Evolutionary conservation across 2,329 filamentous ascomycete genomes (phyloP).

Genomic region (Verticillium nubilum): DNA sequence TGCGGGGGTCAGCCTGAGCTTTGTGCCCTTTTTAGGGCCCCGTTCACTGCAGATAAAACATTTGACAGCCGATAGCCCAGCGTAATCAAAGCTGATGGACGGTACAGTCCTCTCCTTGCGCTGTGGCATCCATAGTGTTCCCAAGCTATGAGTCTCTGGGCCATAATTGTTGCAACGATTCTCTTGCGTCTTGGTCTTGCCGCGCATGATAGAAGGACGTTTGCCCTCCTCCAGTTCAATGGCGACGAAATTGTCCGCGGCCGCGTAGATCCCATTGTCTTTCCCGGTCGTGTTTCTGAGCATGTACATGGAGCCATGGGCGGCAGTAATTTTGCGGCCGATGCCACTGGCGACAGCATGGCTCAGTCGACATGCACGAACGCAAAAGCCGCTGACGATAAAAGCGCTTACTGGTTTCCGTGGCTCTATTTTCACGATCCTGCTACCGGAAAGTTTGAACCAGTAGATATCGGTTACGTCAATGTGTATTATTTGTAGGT

Average conservation of each 20-base stretch:
- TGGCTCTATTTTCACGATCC: slow-evolving; percentile 62
- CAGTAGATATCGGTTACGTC: slow-evolving; percentile 67
- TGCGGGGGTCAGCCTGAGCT: not conserved
- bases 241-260: slow-evolving; percentile 58
- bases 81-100: not conserved
- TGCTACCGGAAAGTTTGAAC: slow-evolving; percentile 56
- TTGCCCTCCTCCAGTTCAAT: slow-evolving; percentile 67
- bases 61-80: not conserved
- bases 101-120: no score
- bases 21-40: not conserved
- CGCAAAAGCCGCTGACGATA: slow-evolving; percentile 61
- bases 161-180: not conserved
- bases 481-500: slow-evolving; percentile 69
- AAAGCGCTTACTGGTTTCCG: slow-evolving; percentile 75
- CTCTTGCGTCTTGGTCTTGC: slow-evolving; percentile 10
- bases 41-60: not conserved
- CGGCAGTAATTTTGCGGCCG: slow-evolving; percentile 60
- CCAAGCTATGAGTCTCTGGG: not conserved
- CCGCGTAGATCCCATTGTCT: slow-evolving; percentile 63
- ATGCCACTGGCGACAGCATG: slow-evolving; percentile 55
- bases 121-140: not conserved
- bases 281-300: slow-evolving; percentile 48
- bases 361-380: slow-evolving; percentile 62
- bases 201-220: slow-evolving; percentile 43
- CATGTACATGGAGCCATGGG: slow-evolving; percentile 70